Base-by-base conservation (phyloP, 75 land plant species). In the Adiantum capillusveneris region DNA sequence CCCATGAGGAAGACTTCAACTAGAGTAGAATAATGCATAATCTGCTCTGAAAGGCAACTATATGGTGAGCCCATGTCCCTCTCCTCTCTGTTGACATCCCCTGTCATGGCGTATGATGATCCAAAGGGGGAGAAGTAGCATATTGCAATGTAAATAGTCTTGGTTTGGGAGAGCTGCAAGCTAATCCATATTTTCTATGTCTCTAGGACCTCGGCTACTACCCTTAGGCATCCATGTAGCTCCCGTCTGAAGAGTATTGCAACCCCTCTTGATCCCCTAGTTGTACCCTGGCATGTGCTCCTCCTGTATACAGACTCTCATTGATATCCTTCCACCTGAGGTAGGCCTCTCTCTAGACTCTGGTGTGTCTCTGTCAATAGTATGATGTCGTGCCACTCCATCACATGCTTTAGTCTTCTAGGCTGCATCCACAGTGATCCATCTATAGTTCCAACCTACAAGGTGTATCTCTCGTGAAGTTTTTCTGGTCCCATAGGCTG, bases 311-410 rank as follows among this genome's bases (percentile, higher is more conserved):
- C 43, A 9, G 43, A 41, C 43, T 41, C 43, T 41, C 43, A 41
- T 9, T 9, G 9, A 14, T 9, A 41, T 9, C 43, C 43, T 41
- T 41, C 43, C 12, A 41, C 43, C 14, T 14, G 14, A 9, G 43
- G 43, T 9, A 41, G 43, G 9, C 14, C 43, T 41, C 43, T 41
- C 14, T 41, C 43, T 41, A 41, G 43, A 14, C 43, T 41, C 43
- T 41, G 43, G 43, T 41, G 43, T 41, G 43, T 41, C 43, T 41
- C 43, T 41, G n/a, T n/a, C n/a, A n/a, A n/a, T n/a, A n/a, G n/a
- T n/a, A n/a, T n/a, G n/a, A n/a, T n/a, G n/a, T n/a, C n/a, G n/a
- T n/a, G n/a, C n/a, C n/a, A n/a, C n/a, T n/a, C n/a, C n/a, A n/a
- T n/a, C n/a, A n/a, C n/a, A n/a, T n/a, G n/a, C n/a, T n/a, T n/a